Evolutionary conservation across 192 early-diverging fungal species (phyloP), one percentile per base, ranked within the genome.

Genomic region (Endogone sp.): DNA sequence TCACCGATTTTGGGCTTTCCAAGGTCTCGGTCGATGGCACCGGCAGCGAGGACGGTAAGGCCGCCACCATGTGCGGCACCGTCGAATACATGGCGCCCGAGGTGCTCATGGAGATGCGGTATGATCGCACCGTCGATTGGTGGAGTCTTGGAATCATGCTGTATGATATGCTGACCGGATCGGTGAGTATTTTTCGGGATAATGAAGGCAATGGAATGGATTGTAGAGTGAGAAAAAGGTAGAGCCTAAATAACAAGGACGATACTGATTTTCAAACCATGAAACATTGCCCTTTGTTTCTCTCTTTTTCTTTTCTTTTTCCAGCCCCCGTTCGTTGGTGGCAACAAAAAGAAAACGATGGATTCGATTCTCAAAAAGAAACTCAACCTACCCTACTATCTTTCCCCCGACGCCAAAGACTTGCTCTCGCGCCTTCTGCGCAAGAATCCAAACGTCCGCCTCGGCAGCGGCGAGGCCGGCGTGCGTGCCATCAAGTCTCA

Each of bases 1-100:
- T 98, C 62, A 95, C 94, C 2, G 95, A 98, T 74, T 98, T 97
- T 84, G 96, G 96, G 2, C 83, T 98, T 2, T 90, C 88, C n/a
- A 98, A 98, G 77, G 94, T 91, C 3, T 81, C 83, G 16, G 66
- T 88, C 29, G 82, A 87, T 62, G 85, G 82, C 29, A 84, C 79
- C 37, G 78, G 79, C 9, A 75, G 71, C 62, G 37, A 37, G 26
- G 82, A 87, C 63, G 84, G 80, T 27, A 83, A 79, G 54, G 79
- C 82, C 13, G 76, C 69, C 59, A 86, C 90, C 0, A 79, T 94
- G 23, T 94, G 92, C 75, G 92, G 92, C 16, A 91, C 93, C 4
- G 81, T 86, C 6, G 90, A 93, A 67, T 94, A 89, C 66, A 88
- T 90, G 83, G 92, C 91, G 2, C 91, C 91, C 9, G 90, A 92